These are phyloP conservation scores for Coemansia sp. DNA, from an alignment of 192 early-diverging fungal species.

Conservation along the genomic window DNA sequence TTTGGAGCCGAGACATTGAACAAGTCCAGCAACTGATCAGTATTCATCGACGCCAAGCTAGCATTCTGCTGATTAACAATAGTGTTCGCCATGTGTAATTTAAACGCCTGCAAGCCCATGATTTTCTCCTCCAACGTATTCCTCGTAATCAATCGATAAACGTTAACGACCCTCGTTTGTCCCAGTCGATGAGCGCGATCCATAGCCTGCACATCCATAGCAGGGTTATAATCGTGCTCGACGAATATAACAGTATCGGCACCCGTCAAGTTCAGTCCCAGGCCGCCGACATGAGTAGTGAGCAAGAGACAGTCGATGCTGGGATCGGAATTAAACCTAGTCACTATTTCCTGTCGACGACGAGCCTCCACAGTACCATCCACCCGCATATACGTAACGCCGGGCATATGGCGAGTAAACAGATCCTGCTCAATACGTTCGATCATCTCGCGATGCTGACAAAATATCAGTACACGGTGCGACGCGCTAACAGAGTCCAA, in stretches of 20 bases:
- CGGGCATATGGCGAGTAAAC: conserved; percentile 80
- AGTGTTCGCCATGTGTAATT: conserved; percentile 94
- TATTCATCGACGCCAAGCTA: conserved; percentile 93
- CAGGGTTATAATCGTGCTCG: conserved; percentile 99
- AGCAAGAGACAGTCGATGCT: conserved; percentile 93
- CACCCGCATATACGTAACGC: conserved; percentile 90
- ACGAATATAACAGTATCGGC: conserved; percentile 99
- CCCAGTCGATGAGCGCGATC: conserved; percentile 98
- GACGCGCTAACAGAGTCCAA: conserved; percentile 64
- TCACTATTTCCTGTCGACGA: conserved; percentile 87
- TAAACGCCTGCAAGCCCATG: conserved; percentile 99
- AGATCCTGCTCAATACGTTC: conserved; percentile 96
- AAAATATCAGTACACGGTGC: conserved; percentile 96
- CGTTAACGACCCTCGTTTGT: conserved; percentile 96
- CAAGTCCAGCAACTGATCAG: conserved; percentile 92
- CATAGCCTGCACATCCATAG: conserved; percentile 99
- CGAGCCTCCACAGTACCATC: conserved; percentile 88
- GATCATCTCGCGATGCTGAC: conserved; percentile 93
- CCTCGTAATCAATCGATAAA: conserved; percentile 95
- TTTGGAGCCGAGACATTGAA: conserved; percentile 74
- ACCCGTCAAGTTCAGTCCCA: conserved; percentile 96
- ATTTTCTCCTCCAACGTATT: conserved; percentile 99
- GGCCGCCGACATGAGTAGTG: conserved; percentile 96
- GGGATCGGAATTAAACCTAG: conserved; percentile 94
- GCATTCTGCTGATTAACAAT: conserved; percentile 97